A percentile compares a stretch with the other conserved stretches of the same genome.
Conservation (phyloP, 768 basidiomycete species). For the Suillus tomentosus region DNA sequence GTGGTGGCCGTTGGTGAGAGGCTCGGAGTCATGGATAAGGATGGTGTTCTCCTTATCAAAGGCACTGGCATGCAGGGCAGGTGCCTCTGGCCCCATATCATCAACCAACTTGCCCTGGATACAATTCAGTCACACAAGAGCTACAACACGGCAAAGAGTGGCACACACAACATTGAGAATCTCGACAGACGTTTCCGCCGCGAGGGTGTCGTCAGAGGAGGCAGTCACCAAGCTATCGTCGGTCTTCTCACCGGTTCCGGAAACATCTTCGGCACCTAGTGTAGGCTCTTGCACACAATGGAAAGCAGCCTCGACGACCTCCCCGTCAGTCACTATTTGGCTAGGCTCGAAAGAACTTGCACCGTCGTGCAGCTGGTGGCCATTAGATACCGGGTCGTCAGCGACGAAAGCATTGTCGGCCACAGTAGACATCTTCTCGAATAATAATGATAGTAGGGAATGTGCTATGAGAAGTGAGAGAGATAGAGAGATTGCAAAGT, state of each 20-base stretch:
- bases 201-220: background rate
- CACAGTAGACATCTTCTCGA: constrained; percentile 12
- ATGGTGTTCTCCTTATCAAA: constrained; percentile 9
- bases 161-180: constrained; percentile 8
- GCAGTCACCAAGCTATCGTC: constrained; percentile 2
- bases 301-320: background rate
- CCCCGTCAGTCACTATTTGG: background rate
- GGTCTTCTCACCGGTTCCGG: background rate
- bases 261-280: background rate
- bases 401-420: constrained; percentile 3
- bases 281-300: background rate
- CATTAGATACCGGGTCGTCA: constrained; percentile 16
- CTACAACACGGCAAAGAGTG: background rate
- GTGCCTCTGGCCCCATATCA: background rate
- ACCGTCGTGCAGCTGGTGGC: constrained; percentile 1
- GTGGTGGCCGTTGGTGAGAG: background rate
- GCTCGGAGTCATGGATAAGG: background rate
- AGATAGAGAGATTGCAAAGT: background rate
- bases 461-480: constrained; percentile 8
- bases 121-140: background rate
- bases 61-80: background rate
- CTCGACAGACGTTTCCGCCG: background rate
- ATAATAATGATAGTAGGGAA: constrained; percentile 17
- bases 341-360: background rate
- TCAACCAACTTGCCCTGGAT: constrained; percentile 7